These are phyloP conservation scores for Pyrus bretschneideri DNA, from an alignment of 306 rosid species.

Conservation along the genomic window DNA sequence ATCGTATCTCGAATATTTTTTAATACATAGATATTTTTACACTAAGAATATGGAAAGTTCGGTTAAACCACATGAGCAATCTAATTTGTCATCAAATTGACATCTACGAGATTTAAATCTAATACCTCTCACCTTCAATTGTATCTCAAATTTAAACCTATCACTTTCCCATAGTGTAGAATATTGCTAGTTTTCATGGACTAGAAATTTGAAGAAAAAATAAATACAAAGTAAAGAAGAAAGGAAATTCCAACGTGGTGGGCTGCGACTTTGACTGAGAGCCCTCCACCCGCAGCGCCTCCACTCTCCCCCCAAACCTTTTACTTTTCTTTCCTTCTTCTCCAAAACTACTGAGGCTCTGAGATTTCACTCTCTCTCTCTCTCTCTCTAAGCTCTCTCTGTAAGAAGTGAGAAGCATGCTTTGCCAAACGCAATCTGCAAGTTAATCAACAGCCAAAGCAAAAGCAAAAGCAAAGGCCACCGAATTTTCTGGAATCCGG, in stretches of 20 bases:
- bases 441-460: not conserved
- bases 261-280: slow-evolving; percentile 6
- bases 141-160: no score
- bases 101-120: rapidly evolving
- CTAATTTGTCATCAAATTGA: no score
- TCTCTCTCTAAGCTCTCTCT: not conserved
- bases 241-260: slow-evolving; percentile 6
- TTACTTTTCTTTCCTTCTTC: not conserved
- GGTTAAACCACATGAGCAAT: rapidly evolving
- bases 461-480: not conserved
- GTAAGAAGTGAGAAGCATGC: not conserved
- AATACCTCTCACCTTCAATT: rapidly evolving
- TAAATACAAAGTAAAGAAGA: not conserved
- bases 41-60: rapidly evolving
- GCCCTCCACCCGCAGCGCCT: not conserved
- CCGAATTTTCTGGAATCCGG: not conserved
- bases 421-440: not conserved
- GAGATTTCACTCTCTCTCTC: not conserved
- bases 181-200: no score
- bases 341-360: not conserved
- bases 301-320: not conserved
- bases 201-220: not conserved
- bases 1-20: no score
- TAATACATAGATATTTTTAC: no score
- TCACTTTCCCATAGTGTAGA: no score